Evolutionary conservation across 202 grass and related monocot species (phyloP), one percentile per base, ranked within the genome.

Genomic region (Miscanthus sacchariflorus): DNA sequence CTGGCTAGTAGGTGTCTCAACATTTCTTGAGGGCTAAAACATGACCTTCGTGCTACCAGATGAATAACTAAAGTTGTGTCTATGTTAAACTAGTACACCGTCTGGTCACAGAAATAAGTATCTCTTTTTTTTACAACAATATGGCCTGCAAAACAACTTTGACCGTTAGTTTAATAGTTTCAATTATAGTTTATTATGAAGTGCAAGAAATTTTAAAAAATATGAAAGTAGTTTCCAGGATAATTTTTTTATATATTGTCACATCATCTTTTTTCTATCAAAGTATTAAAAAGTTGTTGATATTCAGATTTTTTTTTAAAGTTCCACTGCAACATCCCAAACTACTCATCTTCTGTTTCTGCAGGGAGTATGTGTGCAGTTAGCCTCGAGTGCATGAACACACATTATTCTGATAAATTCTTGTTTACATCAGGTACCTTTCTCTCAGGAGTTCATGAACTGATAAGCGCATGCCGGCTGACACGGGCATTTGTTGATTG

Each of bases 391-490:
- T 88, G 12, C 25, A 59, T 59, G 36, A n/a, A 73, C 63, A 18
- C 66, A 54, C 64, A 84, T 61, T 91, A 17, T 64, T 63, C 18
- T 81, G 65, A 77, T 11, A 50, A 81, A 72, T 5, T 79, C 9
- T 87, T 74, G 35, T 68, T 86, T 69, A 77, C 56, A 69, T 87
- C 88, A 96, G 96, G 89, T 90, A 70, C 67, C 79, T 92, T 96
- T 88, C 72, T 69, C 81, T 84, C 88, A 69, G 92, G 91, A 90
- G 74, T 95, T 85, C 92, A 96, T 49, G 83, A 83, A 89, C 81
- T 98, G 79, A 94, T 98, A 74, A 86, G 72, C 74, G 74, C 89
- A 77, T 98, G 96, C 79, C 85, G 89, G 42, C 68, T 94, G 87
- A 93, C 89, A 64, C 89, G 96, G 81, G 18, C 85, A 70, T 84